Evolutionary conservation across 495 filamentous ascomycete species (phyloP), one percentile per base, ranked within the genome.

Genomic region (Penicillium steckii): DNA sequence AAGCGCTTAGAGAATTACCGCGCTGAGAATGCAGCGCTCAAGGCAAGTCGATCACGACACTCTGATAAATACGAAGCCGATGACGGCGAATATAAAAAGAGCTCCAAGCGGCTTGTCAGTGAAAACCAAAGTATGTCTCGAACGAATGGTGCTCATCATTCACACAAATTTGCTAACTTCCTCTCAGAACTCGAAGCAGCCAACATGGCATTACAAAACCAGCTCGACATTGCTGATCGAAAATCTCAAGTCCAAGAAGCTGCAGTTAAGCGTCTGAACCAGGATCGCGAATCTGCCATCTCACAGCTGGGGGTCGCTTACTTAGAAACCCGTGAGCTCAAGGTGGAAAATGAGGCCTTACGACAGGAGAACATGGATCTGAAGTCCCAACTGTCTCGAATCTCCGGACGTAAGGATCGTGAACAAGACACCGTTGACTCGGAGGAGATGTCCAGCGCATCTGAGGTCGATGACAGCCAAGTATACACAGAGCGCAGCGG

Each of bases 211-310:
- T 64, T 87, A 18, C 81, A 84, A 46, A 74, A 75, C 15, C 76
- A 79, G 30, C 59, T 88, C 8, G 84, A 88, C 27, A 69, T 79
- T 24, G 64, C 82, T 18, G 77, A 84, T 44, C 78, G 84, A 27
- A 84, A 85, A 59, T 55, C 75, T 5, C 72, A 84, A 43, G 74
- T 83, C 7, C 67, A 82, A n/a, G 83, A 88, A 45, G 77, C 81
- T 15, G 72, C 78, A 5, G 64, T 84, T 33, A 81, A 80, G 50
- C 81, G 80, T 24, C 63, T 88, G 32, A 82, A 78, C 38, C 74
- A 79, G 30, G 87, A 90, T 48, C 75, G 85, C 32, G 84, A 89
- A 56, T 80, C 81, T 46, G 77, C 85, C 5, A 75, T 87, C 23
- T 79, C 79, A 25, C 85, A 88, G 38, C 68, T 88, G 10, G 82